Conservation (phyloP, 2,329 filamentous ascomycete species). For the Colletotrichum ledebouriae region DNA sequence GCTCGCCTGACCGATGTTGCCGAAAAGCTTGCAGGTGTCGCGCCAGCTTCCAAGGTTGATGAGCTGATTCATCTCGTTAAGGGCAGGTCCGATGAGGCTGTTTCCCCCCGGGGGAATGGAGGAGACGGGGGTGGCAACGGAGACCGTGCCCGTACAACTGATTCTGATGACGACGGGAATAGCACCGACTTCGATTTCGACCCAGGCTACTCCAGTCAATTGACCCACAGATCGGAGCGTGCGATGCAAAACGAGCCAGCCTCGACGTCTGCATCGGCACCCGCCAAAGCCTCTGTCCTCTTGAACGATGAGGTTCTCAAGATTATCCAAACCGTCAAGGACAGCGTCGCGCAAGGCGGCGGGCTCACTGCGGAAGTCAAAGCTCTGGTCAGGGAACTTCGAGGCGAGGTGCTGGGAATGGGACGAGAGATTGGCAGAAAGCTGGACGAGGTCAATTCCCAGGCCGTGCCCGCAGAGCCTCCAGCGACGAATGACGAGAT, state of each 20-base stretch:
- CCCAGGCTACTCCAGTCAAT: constrained; percentile 48
- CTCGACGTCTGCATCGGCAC: constrained; percentile 60
- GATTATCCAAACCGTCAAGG: constrained; percentile 88
- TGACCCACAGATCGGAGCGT: constrained; percentile 59
- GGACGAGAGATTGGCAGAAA: constrained; percentile 89
- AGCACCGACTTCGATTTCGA: constrained; percentile 52
- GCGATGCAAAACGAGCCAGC: constrained; percentile 58
- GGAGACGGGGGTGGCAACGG: constrained; percentile 46
- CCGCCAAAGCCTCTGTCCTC: constrained; percentile 65
- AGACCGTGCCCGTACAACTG: constrained; percentile 50
- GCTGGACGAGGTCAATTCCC: constrained; percentile 74
- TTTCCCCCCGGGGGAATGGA: constrained; percentile 52
- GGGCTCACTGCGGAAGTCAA: constrained; percentile 94
- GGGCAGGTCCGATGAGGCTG: constrained; percentile 58
- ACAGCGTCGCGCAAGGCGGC: constrained; percentile 89
- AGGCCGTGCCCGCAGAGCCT: constrained; percentile 52
- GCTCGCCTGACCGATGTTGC: constrained; percentile 78
- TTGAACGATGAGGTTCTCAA: constrained; percentile 85
- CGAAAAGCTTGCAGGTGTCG: constrained; percentile 76
- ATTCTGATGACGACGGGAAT: constrained; percentile 57
- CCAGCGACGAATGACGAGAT: constrained; percentile 76
- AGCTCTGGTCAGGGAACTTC: constrained; percentile 86
- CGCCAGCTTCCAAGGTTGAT: constrained; percentile 73
- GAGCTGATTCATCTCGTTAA: constrained; percentile 77
- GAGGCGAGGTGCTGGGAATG: constrained; percentile 95